Conservation (phyloP, 345 rosid species). For the Gossypium arboreum region DNA sequence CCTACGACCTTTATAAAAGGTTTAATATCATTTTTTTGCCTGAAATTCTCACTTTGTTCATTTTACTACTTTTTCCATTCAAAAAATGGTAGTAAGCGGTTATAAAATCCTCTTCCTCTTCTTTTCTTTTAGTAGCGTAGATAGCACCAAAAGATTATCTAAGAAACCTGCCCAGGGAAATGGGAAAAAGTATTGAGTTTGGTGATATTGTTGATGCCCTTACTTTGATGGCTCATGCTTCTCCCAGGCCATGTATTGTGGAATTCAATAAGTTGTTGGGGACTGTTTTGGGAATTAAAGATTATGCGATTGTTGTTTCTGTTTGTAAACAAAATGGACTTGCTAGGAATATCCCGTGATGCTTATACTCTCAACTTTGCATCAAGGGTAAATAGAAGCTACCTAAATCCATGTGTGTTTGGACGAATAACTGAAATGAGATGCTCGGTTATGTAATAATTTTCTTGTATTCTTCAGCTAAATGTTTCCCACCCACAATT, state of each 20-base stretch:
- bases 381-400: too few species aligned
- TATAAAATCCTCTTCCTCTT: not conserved
- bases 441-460: not conserved
- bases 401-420: too few species aligned
- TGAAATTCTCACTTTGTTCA: too few species aligned
- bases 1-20: too few species aligned
- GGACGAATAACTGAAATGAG: too few species aligned
- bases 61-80: too few species aligned
- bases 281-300: slow-evolving; percentile 3
- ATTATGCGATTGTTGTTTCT: not conserved
- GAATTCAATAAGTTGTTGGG: not conserved
- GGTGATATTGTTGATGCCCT: not conserved
- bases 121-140: not conserved
- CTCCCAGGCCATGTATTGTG: not conserved
- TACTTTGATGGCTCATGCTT: not conserved
- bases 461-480: too few species aligned
- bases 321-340: slow-evolving; percentile 8
- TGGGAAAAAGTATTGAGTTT: not conserved
- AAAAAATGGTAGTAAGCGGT: too few species aligned
- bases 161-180: not conserved
- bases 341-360: not conserved
- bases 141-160: not conserved
- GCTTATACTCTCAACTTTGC: not conserved
- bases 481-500: too few species aligned
- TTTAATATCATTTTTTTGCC: too few species aligned